Base-by-base conservation (phyloP, 2,329 filamentous ascomycete genomes). In the Colletotrichum neosansevieriae region DNA sequence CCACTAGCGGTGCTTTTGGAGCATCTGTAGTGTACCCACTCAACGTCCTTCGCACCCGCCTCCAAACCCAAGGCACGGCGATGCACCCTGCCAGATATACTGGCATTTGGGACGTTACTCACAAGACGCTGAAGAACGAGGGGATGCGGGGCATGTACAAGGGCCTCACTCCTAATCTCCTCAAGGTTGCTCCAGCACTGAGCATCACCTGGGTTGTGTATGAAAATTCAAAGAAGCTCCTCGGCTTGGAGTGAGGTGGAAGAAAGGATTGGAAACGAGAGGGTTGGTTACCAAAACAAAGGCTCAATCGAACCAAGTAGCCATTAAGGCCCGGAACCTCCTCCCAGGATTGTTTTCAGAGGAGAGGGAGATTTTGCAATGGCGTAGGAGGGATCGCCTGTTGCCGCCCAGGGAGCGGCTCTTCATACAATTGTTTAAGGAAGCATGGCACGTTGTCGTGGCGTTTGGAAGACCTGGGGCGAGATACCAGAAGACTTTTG, bases 151-250 rank as follows among this genome's bases (percentile, higher is more conserved):
- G 96, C 2, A 84, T 99, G 65, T 99, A 97, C 85, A 97, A 97
- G 80, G 96, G 96, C 1, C 84, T 98, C 72, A 97, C 95, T 47
- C 96, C 96, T 5, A 99, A 98, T 77, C 84, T 99, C 44, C 85
- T 99, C 74, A 99, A 99, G 83, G 96, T 99, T 40, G 94, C 96
- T 10, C 96, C 96, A 2, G 94, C 96, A 34, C 91, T 99, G 61
- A 97, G 94, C 74, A 98, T 99, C 77, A 94, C 94, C 62, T 97
- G 96, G 85, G 89, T 97, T 75, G 92, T 96, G 69, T 97, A 97
- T 76, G 94, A 97, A 81, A 96, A 96, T 76, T 89, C 92, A 63
- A 97, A 97, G 84, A 88, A 86, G 74, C 77, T 92, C 38, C 83
- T 97, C 72, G 79, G 83, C 13, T 75, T 90, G 73, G 83, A 85